Conservation (phyloP, 140 eudicot species). For the Flaveria floridana region DNA sequence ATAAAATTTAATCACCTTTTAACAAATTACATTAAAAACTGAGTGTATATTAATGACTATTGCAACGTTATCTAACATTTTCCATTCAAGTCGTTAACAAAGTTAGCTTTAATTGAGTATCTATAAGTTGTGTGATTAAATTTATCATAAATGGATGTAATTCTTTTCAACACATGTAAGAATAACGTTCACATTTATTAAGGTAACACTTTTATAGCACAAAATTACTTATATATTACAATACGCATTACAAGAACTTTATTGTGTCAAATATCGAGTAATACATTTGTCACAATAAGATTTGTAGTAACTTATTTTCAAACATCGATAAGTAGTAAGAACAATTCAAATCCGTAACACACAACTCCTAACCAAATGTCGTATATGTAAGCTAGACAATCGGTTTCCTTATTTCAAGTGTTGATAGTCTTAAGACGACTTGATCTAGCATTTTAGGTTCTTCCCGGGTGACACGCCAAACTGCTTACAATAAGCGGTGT, state of each 20-base stretch:
- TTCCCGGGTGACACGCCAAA: slow-evolving; percentile 33
- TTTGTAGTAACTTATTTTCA: slow-evolving; percentile 15
- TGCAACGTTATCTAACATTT: not conserved
- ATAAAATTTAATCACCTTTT: no score
- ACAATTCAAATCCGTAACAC: not conserved
- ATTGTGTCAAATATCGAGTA: not conserved
- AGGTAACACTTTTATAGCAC: not conserved
- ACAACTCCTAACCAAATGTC: no score
- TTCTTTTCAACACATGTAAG: not conserved
- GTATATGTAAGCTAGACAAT: no score
- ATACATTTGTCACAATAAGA: slow-evolving; percentile 1
- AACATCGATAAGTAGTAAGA: not conserved
- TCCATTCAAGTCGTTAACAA: not conserved
- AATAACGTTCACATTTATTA: not conserved
- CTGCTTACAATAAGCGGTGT: slow-evolving; percentile 32
- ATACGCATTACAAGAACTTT: not conserved
- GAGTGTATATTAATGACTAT: no score
- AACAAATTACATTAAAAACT: no score
- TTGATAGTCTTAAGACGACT: not conserved
- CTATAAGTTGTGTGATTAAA: not conserved
- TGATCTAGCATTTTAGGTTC: slow-evolving; percentile 30
- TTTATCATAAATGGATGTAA: not conserved
- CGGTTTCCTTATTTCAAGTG: no score
- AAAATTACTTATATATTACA: not conserved
- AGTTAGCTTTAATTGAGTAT: not conserved